These are phyloP conservation scores for Eutrema yunnanense DNA, from an alignment of 345 rosid genomes.

Conservation along the genomic window DNA sequence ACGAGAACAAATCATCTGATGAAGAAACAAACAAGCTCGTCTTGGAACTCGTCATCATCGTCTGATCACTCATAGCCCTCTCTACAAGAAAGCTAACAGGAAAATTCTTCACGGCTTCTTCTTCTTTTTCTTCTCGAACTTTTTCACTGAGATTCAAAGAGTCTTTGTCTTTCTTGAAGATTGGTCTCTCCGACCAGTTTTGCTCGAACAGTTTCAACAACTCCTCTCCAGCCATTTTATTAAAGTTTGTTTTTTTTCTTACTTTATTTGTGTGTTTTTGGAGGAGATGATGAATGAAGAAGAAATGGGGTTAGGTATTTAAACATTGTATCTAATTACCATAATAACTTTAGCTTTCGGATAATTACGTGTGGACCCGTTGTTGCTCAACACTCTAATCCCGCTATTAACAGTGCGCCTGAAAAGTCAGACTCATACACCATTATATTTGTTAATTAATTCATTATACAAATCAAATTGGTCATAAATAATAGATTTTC, in stretches of 20 bases:
- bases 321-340: background rate
- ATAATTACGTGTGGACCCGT: slow-evolving; percentile 23
- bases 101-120: slow-evolving; percentile 15
- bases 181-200: slow-evolving; percentile 42
- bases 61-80: slow-evolving; percentile 49
- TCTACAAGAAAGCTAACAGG: slow-evolving; percentile 8
- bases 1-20: slow-evolving; percentile 31
- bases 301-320: slow-evolving; percentile 4
- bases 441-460: background rate
- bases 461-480: slow-evolving; percentile 1
- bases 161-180: slow-evolving; percentile 25
- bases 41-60: slow-evolving; percentile 23
- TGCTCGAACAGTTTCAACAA: slow-evolving; percentile 37
- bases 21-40: slow-evolving; percentile 26
- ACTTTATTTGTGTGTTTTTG: background rate
- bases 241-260: background rate
- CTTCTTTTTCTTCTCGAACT: background rate
- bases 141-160: background rate
- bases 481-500: background rate
- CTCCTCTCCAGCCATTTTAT: slow-evolving; percentile 32
- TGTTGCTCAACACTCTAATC: background rate
- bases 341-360: slow-evolving; percentile 13
- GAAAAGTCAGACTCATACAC: background rate
- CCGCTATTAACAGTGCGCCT: slow-evolving; percentile 6
- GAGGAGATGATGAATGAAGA: background rate